phyloP scores from a whole-genome alignment of 2,329 filamentous ascomycete genomes.

The Hortaea werneckii region DNA sequence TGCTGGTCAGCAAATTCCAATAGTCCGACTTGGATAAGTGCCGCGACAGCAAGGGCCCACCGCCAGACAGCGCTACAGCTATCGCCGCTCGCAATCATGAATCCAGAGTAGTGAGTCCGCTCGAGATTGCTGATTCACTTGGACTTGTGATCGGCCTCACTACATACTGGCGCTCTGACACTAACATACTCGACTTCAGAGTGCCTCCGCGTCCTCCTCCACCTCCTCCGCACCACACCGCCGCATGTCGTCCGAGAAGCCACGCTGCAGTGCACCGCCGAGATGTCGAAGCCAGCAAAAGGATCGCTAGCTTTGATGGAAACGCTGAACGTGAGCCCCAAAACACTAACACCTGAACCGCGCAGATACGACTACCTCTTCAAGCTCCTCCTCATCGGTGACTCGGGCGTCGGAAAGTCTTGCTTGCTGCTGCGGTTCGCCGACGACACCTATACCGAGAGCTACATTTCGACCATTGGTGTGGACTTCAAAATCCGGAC shows the following conservation, averaged over 20 bases:
- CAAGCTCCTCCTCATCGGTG: constrained; percentile 99
- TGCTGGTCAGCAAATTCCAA: neutral
- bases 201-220: neutral
- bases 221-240: neutral
- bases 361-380: constrained; percentile 99
- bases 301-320: constrained; percentile 5
- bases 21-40: neutral
- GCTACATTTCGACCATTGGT: constrained; percentile 98
- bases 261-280: constrained; percentile 1
- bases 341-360: constrained; percentile 1
- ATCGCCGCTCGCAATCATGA: constrained; percentile 46
- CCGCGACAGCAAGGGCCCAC: neutral
- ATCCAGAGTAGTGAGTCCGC: constrained; percentile 75
- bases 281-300: constrained; percentile 7
- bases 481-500: constrained; percentile 99
- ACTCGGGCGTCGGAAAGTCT: constrained; percentile 99
- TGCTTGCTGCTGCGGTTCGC: constrained; percentile 96
- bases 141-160: neutral
- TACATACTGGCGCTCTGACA: neutral
- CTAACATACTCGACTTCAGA: neutral
- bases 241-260: neutral
- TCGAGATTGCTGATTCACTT: neutral
- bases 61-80: neutral
- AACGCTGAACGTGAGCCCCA: constrained; percentile 1
- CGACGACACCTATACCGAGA: constrained; percentile 98